Evolutionary conservation across 176 grass and related monocot species (phyloP), one percentile per base, ranked within the genome.

Genomic region (Phragmites australis): DNA sequence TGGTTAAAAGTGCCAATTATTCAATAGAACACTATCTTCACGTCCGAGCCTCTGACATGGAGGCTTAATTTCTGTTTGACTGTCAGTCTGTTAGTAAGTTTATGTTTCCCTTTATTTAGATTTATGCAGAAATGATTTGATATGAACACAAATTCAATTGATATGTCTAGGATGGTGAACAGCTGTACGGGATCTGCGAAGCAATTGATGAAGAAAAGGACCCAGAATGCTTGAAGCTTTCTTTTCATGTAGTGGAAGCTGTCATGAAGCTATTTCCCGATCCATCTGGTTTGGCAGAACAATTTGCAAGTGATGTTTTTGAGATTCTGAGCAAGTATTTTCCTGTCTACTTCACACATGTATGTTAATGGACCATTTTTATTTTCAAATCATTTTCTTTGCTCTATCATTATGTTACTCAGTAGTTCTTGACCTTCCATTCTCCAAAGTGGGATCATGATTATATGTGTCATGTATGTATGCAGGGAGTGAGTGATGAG

Each of bases 331-430:
- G 90, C 75, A 92, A 90, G 75, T 97, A 97, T 87, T 97, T 89
- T 82, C 95, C 95, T 83, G 84, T 97, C 73, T 94, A 94, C 89
- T 94, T 97, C 78, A 97, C 88, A 64, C 90, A 93, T 81, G 95
- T 97, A 94, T 81, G 95, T 85, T 83, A 61, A 83, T 29, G 56
- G 18, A 81, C 8, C 60, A 74, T 42, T 51, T 39, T 75, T 42
- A 26, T 59, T 74, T 53, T 56, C 19, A 34, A 75, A 39, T 37
- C 12, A 70, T 91, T 48, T 84, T 80, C 4, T 70, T 15, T 71
- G 6, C 62, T 59, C 14, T 27, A 17, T 76, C 23, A 22, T 87
- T 78, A 47, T 85, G 42, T 69, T 63, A 55, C 52, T 56, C 5
- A 32, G 11, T 65, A 82, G 26, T 64, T 71, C 71, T 82, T 72